Percentiles rank a stretch among this genome's conserved stretches.
Evolutionary conservation across 2,329 filamentous ascomycete genomes (phyloP).

Genomic region (Teratosphaeriaceae sp.): DNA sequence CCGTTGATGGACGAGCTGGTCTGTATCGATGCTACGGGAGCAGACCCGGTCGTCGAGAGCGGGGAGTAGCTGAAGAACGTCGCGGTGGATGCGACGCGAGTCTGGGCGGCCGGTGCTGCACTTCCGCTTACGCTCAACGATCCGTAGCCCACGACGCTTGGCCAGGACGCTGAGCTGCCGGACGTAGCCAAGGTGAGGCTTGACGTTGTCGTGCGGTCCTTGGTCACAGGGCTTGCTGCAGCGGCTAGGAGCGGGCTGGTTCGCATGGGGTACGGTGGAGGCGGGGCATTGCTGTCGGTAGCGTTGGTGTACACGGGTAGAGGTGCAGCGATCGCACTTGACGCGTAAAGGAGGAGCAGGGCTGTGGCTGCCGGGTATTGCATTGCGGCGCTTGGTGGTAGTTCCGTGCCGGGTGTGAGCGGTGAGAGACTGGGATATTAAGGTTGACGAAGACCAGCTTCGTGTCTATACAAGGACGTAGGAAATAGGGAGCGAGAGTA

Average conservation of each 20-base stretch:
- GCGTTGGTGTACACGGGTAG: slow-evolving; percentile 14
- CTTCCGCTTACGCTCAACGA: too few relatives aligned
- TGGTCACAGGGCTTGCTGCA: not conserved
- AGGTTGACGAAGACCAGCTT: slow-evolving; percentile 21
- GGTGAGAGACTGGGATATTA: too few relatives aligned
- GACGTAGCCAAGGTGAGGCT: not conserved
- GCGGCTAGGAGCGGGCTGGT: not conserved
- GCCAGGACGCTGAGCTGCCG: not conserved
- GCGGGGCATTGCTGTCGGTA: slow-evolving; percentile 4
- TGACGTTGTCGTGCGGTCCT: not conserved
- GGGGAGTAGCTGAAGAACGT: slow-evolving; percentile 5
- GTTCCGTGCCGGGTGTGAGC: too few relatives aligned
- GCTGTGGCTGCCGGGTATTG: slow-evolving; percentile 4
- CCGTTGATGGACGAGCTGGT: not conserved
- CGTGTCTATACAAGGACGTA: slow-evolving; percentile 12
- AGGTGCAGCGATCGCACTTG: slow-evolving; percentile 9
- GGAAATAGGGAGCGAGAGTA: slow-evolving; percentile 11
- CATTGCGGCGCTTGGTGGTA: not conserved
- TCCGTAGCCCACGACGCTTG: too few relatives aligned
- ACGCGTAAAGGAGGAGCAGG: slow-evolving; percentile 10
- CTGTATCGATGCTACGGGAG: not conserved
- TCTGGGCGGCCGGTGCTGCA: not conserved
- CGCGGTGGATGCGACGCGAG: slow-evolving; percentile 2
- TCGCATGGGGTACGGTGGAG: slow-evolving; percentile 1
- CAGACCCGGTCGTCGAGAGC: not conserved